phyloP scores from a whole-genome alignment of 768 basidiomycete species.

The Lactarius hengduanensis region DNA sequence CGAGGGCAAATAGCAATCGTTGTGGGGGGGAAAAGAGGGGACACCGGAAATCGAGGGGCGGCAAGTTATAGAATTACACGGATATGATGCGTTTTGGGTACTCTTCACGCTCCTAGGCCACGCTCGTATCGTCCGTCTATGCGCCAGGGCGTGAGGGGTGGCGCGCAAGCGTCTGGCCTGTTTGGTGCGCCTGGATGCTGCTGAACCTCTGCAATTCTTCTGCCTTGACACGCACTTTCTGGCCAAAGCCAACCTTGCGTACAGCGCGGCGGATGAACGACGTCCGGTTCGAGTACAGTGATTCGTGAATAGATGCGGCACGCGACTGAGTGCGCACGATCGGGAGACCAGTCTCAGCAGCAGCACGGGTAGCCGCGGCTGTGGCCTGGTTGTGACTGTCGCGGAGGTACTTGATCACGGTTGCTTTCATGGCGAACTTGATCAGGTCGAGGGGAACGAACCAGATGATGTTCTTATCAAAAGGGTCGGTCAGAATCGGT shows the following conservation, averaged over 20 bases:
- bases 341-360: constrained; percentile 56
- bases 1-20: background rate
- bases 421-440: constrained; percentile 96
- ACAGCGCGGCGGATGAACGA: constrained; percentile 88
- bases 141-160: constrained; percentile 57
- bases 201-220: constrained; percentile 86
- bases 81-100: background rate
- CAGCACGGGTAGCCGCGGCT: constrained; percentile 35
- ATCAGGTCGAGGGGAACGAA: constrained; percentile 93
- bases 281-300: constrained; percentile 92
- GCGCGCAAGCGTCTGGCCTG: constrained; percentile 75
- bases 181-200: constrained; percentile 77
- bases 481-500: background rate
- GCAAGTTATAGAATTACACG: constrained; percentile 19
- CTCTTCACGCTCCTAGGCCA: constrained; percentile 10
- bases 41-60: constrained; percentile 13
- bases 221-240: constrained; percentile 75
- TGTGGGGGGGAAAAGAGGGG: background rate
- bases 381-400: constrained; percentile 49
- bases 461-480: constrained; percentile 84
- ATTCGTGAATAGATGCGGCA: constrained; percentile 86
- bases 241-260: constrained; percentile 85
- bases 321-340: constrained; percentile 88
- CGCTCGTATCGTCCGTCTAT: constrained; percentile 35
- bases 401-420: constrained; percentile 83